Percentiles rank a stretch among this genome's conserved stretches.
Conservation (phyloP, 169 alveolate genomes). For the Plasmodium gonderi region DNA sequence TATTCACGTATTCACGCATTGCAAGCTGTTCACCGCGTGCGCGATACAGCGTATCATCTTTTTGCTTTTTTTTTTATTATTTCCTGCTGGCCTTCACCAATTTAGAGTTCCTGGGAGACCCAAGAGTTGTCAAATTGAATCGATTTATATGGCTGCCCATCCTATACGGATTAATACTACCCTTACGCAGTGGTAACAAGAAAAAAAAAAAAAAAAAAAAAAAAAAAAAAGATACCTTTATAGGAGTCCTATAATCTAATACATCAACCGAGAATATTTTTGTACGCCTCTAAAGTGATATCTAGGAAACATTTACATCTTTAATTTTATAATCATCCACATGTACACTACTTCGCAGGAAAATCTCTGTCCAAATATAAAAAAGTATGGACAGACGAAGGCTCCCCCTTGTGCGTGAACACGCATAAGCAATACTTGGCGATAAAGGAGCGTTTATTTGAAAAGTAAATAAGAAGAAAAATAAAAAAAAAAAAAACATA, state of each 20-base stretch:
- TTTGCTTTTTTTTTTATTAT: slow-evolving; percentile 10
- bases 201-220: not conserved
- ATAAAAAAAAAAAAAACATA: not conserved
- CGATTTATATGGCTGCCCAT: slow-evolving; percentile 76
- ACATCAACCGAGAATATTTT: no score
- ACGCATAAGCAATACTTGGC: slow-evolving; percentile 49
- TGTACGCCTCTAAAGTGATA: no score
- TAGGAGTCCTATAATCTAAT: no score
- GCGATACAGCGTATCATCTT: no score
- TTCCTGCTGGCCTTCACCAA: not conserved
- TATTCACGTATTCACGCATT: not conserved
- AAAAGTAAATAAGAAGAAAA: slow-evolving; percentile 10
- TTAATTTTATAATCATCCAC: not conserved
- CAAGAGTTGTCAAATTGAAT: slow-evolving; percentile 77
- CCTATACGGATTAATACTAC: slow-evolving; percentile 69
- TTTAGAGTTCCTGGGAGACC: slow-evolving; percentile 79
- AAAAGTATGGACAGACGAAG: slow-evolving; percentile 73
- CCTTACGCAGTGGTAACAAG: slow-evolving; percentile 75
- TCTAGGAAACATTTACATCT: no score
- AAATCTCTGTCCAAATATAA: slow-evolving; percentile 42
- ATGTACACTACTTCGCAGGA: slow-evolving; percentile 13
- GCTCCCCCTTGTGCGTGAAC: slow-evolving; percentile 71
- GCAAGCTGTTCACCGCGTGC: no score
- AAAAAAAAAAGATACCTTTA: not conserved
- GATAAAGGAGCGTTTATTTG: slow-evolving; percentile 34